These are phyloP conservation scores for Geotrichum klebahnii DNA, from an alignment of 1,139 yeast species.

Conservation along the genomic window DNA sequence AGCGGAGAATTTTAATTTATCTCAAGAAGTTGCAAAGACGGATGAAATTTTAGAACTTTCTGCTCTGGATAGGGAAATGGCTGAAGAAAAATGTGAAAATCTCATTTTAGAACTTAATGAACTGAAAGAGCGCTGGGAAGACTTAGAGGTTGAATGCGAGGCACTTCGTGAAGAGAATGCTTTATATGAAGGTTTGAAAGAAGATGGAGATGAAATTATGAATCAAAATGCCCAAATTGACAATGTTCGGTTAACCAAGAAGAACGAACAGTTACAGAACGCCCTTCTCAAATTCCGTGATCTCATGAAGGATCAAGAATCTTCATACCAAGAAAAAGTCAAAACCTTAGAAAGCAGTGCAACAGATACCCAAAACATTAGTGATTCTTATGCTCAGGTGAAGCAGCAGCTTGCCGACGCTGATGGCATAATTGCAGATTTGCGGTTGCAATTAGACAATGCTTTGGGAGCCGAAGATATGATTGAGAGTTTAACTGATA, in stretches of 20 bases:
- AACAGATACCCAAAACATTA: slow-evolving; percentile 13
- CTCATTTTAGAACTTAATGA: slow-evolving; percentile 38
- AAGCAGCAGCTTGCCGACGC: slow-evolving; percentile 42
- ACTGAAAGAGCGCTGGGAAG: slow-evolving; percentile 42
- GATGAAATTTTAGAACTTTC: slow-evolving; percentile 52
- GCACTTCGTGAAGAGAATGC: slow-evolving; percentile 49
- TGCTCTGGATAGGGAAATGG: slow-evolving; percentile 52
- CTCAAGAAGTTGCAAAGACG: slow-evolving; percentile 36
- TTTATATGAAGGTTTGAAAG: slow-evolving; percentile 37
- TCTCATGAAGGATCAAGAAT: slow-evolving; percentile 39
- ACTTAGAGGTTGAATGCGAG: slow-evolving; percentile 43
- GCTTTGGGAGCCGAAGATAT: slow-evolving; percentile 42
- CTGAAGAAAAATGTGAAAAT: slow-evolving; percentile 44
- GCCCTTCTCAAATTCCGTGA: slow-evolving; percentile 41
- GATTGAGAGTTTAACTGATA: slow-evolving; percentile 53
- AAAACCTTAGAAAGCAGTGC: slow-evolving; percentile 32
- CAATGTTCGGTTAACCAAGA: slow-evolving; percentile 41
- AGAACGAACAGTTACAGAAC: slow-evolving; percentile 43
- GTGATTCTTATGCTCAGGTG: slow-evolving; percentile 27
- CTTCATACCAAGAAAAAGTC: slow-evolving; percentile 44
- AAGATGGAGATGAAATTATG: slow-evolving; percentile 21
- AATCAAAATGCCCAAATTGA: slow-evolving; percentile 27
- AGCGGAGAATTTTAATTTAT: slow-evolving; percentile 37
- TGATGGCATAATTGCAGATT: slow-evolving; percentile 44
- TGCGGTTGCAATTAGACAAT: slow-evolving; percentile 44